Base-by-base conservation (phyloP, 768 basidiomycete genomes). In the Leccinum longicurvipes region DNA sequence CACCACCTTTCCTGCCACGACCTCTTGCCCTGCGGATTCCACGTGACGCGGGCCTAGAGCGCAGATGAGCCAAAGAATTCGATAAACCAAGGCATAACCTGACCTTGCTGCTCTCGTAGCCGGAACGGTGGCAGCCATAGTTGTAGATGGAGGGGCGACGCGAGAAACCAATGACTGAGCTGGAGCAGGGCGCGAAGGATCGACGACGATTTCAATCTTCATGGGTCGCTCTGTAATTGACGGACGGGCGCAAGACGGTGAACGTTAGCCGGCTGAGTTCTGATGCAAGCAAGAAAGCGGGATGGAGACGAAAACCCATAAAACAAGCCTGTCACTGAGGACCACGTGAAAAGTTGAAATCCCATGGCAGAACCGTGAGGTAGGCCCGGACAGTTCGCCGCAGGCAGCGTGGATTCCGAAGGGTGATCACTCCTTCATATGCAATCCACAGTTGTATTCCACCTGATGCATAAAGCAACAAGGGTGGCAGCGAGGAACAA, bases 131-230 rank as follows among this genome's bases (percentile, higher is more conserved):
- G 63, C 31, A 32, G 14, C 69, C 27, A 59, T 70, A 51, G 69
- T 65, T 41, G 76, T 72, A 15, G 75, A 72, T 15, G 83, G 82
- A 32, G 93, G 91, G 4, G 91, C 90, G 34, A 99, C 91, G 50
- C 97, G 91, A 23, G 89, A 83, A n/a, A 84, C 84, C 60, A 99
- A 79, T 6, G 90, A 80, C 19, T 78, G 77, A 10, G 77, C 71
- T 11, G 82, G 73, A 6, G 83, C 79, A 17, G 86, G 76, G 41
- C 82, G 80, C 45, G 86, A 80, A 14, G 92, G 92, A 76, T 96
- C 92, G 70, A 96, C 82, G 44, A 98, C 85, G 60, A 98, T 92
- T 80, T 99, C 96, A 60, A 98, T 94, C 81, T 94, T 96, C 94
- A 98, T 97, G 19, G 93, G 91, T 63, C 91, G 91, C 81, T 91